Percentiles rank a stretch among this genome's conserved stretches.
Conservation (phyloP, 1,139 yeast genomes). For the Meyerozyma guilliermondii region DNA sequence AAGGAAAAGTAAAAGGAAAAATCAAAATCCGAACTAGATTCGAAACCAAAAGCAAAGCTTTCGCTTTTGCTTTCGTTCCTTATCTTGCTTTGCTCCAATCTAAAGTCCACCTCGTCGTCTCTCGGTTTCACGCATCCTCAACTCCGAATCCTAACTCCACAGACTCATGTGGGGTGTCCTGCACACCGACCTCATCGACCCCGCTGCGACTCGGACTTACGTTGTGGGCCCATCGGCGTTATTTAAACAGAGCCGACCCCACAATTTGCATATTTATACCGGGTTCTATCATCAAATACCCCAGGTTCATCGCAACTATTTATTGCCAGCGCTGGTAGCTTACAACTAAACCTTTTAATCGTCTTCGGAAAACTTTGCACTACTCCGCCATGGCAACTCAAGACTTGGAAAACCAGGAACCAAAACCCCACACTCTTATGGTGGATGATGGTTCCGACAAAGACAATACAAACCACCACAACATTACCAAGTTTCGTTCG, state of each 20-base stretch:
- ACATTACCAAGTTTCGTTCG: constrained; percentile 16
- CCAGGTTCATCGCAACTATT: not conserved
- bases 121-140: not conserved
- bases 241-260: not conserved
- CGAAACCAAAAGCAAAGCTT: no score
- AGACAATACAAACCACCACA: not conserved
- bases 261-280: not conserved
- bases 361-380: not conserved
- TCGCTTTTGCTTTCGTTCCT: no score
- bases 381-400: not conserved
- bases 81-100: no score
- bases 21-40: no score
- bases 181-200: not conserved
- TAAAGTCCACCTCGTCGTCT: no score
- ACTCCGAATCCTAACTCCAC: not conserved
- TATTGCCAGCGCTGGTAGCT: not conserved
- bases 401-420: constrained; percentile 11
- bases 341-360: no score
- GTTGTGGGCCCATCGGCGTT: not conserved
- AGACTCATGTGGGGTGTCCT: not conserved
- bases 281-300: not conserved
- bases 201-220: not conserved
- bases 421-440: constrained; percentile 9
- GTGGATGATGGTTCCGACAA: not conserved
- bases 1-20: no score